Evolutionary conservation across 2,329 filamentous ascomycete species (phyloP), one percentile per base, ranked within the genome.

Genomic region (Talaromyces sp.): DNA sequence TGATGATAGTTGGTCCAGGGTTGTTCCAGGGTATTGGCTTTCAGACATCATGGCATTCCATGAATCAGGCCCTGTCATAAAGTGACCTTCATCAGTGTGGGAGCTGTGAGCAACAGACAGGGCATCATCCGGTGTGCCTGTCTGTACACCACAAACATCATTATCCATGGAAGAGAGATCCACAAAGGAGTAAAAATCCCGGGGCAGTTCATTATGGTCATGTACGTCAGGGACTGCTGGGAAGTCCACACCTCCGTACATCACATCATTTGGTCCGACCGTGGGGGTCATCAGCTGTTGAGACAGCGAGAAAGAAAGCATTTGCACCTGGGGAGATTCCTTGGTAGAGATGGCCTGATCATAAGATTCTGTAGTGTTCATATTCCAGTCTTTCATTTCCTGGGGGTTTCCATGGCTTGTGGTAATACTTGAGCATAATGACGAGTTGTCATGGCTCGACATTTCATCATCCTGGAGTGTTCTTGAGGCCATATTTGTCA

Each of bases 401-500:
- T 68, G 67, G 55, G 68, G 54, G 36, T 57, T 68, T 62, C 68
- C 69, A 63, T 64, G 64, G 65, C 57, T 60, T 62, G 64, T 68
- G 54, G 65, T 64, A 51, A 69, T 65, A 62, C 64, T 72, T 60
- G 73, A 74, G 65, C 70, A 73, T 56, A 75, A 68, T 55, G 73
- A 73, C 58, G 73, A 73, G 57, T 60, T 70, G 66, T 74, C 72
- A 63, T 72, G 70, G 64, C 68, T 71, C 49, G 70, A 71, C 56
- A 74, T 64, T 53, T 76, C 73, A 72, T 75, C 70, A 73, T 75
- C 73, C 68, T 73, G 72, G 66, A 67, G 50, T 58, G 64, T 63
- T 64, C 68, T 70, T 59, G 73, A 69, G 63, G 68, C 58, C 64
- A 73, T 65, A 61, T 70, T 71, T 64, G 70, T 65, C 43, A 71